Base-by-base conservation (phyloP, 306 rosid genomes). In the Lathyrus tuberosus region DNA sequence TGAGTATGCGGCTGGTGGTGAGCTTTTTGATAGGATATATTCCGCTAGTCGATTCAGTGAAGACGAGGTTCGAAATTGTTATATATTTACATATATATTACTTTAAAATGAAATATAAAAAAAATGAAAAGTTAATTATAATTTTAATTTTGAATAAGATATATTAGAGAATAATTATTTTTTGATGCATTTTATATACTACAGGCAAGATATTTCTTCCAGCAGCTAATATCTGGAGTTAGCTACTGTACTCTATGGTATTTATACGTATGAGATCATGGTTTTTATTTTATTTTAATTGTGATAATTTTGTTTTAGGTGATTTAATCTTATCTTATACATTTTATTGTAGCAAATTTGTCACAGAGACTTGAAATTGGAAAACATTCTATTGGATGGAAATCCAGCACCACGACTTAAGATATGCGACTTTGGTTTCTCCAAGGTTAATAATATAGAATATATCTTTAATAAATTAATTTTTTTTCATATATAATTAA, bases 191-290 rank as follows among this genome's bases (percentile, higher is more conserved):
- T 62, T 10, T 38, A 8, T 10, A 58, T 43, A 68, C 89, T 65
- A 16, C 92, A 94, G 99, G 99, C 95, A 4, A 94, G 99, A 70
- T 94, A 80, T 84, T 94, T 94, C 91, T 94, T 94, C 88, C 99
- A 87, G 79, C 99, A 94, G 82, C 85, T 94, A 65, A 86, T 94
- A 80, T 94, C 96, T 30, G 99, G 99, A 73, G 99, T 94, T 72
- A 83, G 95, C 80, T 89, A 94, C 70, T 89, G 96, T 73, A 94
- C 69, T 77, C 88, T 78, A 86, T 88, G 97, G 99, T 94, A 87
- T 20, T 33, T 33, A 31, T 33, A 6, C 6, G 6, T 33, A 33
- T 33, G 38, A 33, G 38, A 33, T 33, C 8, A 33, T 33, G 6
- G n/a, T n/a, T n/a, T n/a, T n/a, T n/a, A n/a, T 11, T 12, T 15